Evolutionary conservation across 371 early-diverging fungal species (phyloP), one percentile per base, ranked within the genome.

Genomic region (Nosema muscidifuracis): DNA sequence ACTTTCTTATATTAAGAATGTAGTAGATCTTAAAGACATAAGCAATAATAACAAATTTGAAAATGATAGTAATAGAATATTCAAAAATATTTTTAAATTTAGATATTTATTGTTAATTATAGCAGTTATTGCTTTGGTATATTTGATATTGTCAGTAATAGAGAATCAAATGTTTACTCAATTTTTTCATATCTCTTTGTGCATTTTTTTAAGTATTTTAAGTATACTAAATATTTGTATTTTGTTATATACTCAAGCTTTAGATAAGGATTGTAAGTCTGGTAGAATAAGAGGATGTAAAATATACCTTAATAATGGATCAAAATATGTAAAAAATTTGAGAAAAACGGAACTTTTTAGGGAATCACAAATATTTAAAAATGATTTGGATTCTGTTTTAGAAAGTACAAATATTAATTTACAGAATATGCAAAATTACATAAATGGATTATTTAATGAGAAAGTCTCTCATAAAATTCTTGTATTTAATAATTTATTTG

Each of bases 201-300:
- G 10, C 1, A n/a, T 44, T 16, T 4, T 40, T 44, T 3, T 72
- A 20, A 2, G 51, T n/a, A 20, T 72, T 10, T 12, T 53, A 2
- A 53, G 55, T 38, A 15, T 62, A 1, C 0, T 36, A 42, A 50
- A 72, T 55, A 40, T 38, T 60, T 2, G 66, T 31, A 18, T 71
- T 36, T 24, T 76, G 28, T 20, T 67, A 28, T 47, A 53, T 65
- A 53, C 62, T 2, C 76, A 76, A 26, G 55, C 71, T 24, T 44
- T 71, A 33, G 76, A 76, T 36, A 76, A 60, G 67, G 55, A 44
- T 42, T 76, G 76, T 50, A 67, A 70, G 18, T 28, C 51, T 13
- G 76, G 76, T 0, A 33, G 28, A 15, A 47, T 76, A 15, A 38
- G 36, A 16, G 72, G 66, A 47, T 76, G 76, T 53, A 56, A 61